Evolutionary conservation across 495 filamentous ascomycete species (phyloP).

Genomic region (Penicillium egyptiacum): DNA sequence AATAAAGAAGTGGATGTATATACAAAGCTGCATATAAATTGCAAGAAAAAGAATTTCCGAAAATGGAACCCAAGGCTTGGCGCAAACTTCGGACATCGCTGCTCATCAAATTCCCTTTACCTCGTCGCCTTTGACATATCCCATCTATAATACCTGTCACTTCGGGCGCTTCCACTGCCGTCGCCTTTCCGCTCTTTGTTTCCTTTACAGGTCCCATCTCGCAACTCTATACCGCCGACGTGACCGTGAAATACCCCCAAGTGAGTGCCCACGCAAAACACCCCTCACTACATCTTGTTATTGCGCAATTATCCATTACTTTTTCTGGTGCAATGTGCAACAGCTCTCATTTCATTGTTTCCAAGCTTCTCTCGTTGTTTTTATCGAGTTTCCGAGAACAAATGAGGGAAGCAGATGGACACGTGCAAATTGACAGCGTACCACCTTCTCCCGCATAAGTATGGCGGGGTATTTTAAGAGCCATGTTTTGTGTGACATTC

Average conservation of each 20-base stretch:
- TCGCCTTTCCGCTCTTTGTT: background rate
- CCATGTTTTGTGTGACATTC: slow-evolving; percentile 2
- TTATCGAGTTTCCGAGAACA: background rate
- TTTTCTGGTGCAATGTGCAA: slow-evolving; percentile 13
- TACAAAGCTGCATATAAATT: background rate
- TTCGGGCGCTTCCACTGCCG: background rate
- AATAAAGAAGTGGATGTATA: background rate
- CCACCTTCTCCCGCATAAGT: background rate
- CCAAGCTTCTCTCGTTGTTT: background rate
- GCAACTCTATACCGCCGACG: background rate
- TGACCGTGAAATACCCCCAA: slow-evolving; percentile 9
- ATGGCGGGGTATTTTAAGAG: background rate
- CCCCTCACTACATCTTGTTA: slow-evolving; percentile 15
- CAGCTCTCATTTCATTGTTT: slow-evolving; percentile 4
- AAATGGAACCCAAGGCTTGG: slow-evolving; percentile 29
- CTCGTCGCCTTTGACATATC: slow-evolving; percentile 6
- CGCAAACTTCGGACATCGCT: slow-evolving; percentile 27
- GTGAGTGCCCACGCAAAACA: slow-evolving; percentile 25
- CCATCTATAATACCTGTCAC: background rate
- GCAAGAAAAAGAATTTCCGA: slow-evolving; percentile 21
- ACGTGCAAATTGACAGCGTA: slow-evolving; percentile 10
- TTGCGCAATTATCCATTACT: background rate
- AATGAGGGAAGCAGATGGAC: slow-evolving; percentile 4
- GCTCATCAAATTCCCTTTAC: slow-evolving; percentile 12
- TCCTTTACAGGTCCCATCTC: no score